These are phyloP conservation scores for Lodderomyces pseudojiufengensis DNA, from an alignment of 1,139 yeast species.

Conservation along the genomic window DNA sequence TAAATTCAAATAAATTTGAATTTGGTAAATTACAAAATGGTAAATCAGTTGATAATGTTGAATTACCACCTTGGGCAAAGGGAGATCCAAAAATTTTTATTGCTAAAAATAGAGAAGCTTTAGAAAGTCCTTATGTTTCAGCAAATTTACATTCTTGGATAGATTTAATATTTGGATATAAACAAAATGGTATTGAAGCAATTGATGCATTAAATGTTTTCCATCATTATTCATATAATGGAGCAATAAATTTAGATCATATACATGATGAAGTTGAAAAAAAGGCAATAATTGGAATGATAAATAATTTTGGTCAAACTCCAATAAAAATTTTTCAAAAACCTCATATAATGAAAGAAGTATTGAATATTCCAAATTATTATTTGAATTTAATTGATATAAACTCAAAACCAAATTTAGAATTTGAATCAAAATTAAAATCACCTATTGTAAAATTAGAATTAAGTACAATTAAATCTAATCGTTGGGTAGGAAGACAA, in stretches of 20 bases:
- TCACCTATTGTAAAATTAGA: constrained; percentile 40
- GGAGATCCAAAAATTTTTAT: constrained; percentile 70
- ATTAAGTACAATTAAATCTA: constrained; percentile 23
- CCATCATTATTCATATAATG: constrained; percentile 77
- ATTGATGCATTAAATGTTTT: constrained; percentile 66
- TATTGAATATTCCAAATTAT: constrained; percentile 32
- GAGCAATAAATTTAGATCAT: constrained; percentile 71
- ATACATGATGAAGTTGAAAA: constrained; percentile 71
- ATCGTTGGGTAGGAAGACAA: constrained; percentile 48
- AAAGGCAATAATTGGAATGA: constrained; percentile 74
- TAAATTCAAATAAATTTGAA: constrained; percentile 59
- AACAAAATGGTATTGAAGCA: constrained; percentile 71
- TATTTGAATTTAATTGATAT: constrained; percentile 24
- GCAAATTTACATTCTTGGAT: constrained; percentile 76
- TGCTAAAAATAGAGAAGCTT: constrained; percentile 70
- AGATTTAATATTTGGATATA: constrained; percentile 74
- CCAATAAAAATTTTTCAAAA: constrained; percentile 65
- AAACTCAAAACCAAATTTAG: constrained; percentile 21
- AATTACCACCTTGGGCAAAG: constrained; percentile 78
- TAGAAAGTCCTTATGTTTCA: constrained; percentile 78
- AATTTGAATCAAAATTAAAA: constrained; percentile 35
- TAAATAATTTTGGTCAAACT: constrained; percentile 88
- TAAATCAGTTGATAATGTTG: constrained; percentile 53
- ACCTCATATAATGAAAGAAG: constrained; percentile 57
- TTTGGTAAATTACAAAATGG: constrained; percentile 71